Evolutionary conservation across 306 rosid genomes (phyloP).

Genomic region (Ziziphus jujuba): DNA sequence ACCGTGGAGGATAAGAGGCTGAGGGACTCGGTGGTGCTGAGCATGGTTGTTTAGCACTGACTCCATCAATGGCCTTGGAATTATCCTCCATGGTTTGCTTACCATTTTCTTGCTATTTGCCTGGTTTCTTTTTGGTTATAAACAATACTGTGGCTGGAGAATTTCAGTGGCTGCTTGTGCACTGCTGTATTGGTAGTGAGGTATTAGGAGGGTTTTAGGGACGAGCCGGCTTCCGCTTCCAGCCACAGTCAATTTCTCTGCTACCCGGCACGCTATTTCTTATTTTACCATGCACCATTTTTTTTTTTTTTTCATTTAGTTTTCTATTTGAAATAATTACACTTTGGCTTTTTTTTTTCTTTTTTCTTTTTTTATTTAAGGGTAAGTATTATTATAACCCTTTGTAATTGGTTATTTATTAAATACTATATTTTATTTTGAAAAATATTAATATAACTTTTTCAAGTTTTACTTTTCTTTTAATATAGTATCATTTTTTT

Average conservation of each 20-base stretch:
- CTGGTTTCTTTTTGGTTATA: no score
- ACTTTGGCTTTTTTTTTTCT: no score
- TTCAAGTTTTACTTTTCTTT: no score
- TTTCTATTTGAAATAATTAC: no score
- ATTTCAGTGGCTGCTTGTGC: background rate
- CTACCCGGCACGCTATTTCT: background rate
- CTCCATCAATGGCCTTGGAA: constrained; percentile 81
- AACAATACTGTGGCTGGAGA: background rate
- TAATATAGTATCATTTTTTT: no score
- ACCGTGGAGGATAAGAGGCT: constrained; percentile 85
- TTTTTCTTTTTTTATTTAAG: no score
- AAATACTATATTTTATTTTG: no score
- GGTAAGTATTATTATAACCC: no score
- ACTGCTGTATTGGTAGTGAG: background rate
- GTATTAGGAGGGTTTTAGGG: constrained; percentile 48
- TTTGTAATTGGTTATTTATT: no score
- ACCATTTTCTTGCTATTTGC: constrained; percentile 41
- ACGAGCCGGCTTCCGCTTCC: background rate
- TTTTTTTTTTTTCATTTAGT: background rate
- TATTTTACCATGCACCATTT: background rate
- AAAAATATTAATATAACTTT: no score
- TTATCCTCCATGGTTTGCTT: constrained; percentile 71
- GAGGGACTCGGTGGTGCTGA: constrained; percentile 83
- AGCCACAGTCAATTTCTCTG: no score
- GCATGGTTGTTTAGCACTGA: constrained; percentile 87